Conservation (phyloP, 495 filamentous ascomycete genomes). For the Lophiotrema nucula region DNA sequence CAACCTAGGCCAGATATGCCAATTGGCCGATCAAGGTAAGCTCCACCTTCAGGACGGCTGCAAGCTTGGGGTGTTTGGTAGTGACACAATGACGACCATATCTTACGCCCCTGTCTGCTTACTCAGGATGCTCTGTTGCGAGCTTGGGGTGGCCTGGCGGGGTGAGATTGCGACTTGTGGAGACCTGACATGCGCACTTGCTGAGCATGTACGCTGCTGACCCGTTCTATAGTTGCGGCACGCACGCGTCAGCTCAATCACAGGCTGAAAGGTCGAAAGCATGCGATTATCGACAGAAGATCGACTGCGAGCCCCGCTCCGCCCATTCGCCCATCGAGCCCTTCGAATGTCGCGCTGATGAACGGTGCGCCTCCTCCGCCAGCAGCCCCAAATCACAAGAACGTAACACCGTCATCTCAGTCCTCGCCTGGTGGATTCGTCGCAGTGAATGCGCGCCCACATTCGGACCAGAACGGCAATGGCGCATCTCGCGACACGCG, state of each 20-base stretch:
- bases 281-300: constrained; percentile 62
- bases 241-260: constrained; percentile 81
- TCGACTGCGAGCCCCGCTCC: constrained; percentile 32
- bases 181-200: too few species aligned
- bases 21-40: constrained; percentile 63
- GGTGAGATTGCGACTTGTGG: too few species aligned
- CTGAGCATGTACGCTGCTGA: too few species aligned
- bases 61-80: too few species aligned
- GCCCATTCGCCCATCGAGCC: constrained; percentile 39
- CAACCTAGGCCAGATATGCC: constrained; percentile 69
- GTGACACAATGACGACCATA: too few species aligned
- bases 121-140: too few species aligned
- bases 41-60: neutral
- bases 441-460: constrained; percentile 54
- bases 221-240: constrained; percentile 60
- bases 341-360: constrained; percentile 39
- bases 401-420: constrained; percentile 33
- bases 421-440: constrained; percentile 56
- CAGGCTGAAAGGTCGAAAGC: constrained; percentile 70
- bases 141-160: too few species aligned
- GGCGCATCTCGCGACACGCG: constrained; percentile 33
- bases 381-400: constrained; percentile 20
- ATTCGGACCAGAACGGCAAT: constrained; percentile 31
- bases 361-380: constrained; percentile 29
- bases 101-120: too few species aligned